Base-by-base conservation (phyloP, 2,329 filamentous ascomycete genomes). In the Beauveria medogensis region DNA sequence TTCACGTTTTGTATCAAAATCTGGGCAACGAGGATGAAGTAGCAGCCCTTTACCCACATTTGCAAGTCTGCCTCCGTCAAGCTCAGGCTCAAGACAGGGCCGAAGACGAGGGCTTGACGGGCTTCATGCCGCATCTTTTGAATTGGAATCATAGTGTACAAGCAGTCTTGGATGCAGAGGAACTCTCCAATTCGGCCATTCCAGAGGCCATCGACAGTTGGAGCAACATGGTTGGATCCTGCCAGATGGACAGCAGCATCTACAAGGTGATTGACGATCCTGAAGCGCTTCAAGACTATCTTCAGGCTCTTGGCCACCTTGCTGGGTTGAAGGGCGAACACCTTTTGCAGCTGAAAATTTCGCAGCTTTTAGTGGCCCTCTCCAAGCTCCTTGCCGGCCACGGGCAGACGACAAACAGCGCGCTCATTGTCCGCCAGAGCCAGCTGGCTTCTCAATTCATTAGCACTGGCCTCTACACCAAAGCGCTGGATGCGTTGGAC, bases 401-500 rank as follows among this genome's bases (percentile, higher is more conserved):
- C 18, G 69, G 68, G 20, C 63, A 67, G 52, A 67, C 71, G 7
- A 69, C 66, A 9, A 65, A 67, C 41, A 78, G 80, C 53, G 70
- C 74, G 3, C 67, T 79, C n/a, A 68, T 84, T 40, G 69, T 74
- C 16, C 75, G 78, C 63, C 75, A 79, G 44, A 78, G 78, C 22
- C 71, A 75, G 6, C 73, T 85, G 3, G 82, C 79, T 4, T 71
- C 79, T 3, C 82, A 84, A 50, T 81, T 84, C 64, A 74, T 82
- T 20, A 77, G 73, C 34, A 74, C 82, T n/a, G 83, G 83, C 5
- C 78, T 78, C 53, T 80, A 77, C 50, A 65, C 72, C 0, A 80
- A 80, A 65, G 82, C 82, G 0, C 77, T 78, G 44, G 72, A 76
- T 62, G 69, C 77, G 0, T 78, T 97, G 18, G 78, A 80, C 1